Evolutionary conservation across 257 asterid species (phyloP), one percentile per base, ranked within the genome.

Genomic region (Fraxinus excelsior): DNA sequence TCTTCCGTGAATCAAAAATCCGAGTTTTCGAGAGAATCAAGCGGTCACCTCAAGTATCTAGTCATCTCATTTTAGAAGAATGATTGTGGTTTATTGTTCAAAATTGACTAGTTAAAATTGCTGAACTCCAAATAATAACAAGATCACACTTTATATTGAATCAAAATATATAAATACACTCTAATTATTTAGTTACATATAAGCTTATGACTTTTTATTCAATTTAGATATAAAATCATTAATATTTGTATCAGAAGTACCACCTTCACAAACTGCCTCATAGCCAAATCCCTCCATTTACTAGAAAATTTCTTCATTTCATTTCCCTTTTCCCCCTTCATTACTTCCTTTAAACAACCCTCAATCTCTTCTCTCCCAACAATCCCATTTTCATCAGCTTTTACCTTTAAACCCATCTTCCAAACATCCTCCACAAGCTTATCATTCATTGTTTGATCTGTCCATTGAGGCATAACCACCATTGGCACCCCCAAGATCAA

Each of bases 391-490:
- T 67, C 84, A 14, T 79, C 82, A 9, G 67, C 87, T 76, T 77
- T 74, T 62, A 85, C 92, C 80, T 96, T 82, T 12, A 87, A 60
- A 7, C 98, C 98, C 0, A 83, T 80, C 7, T 78, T 44, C 96
- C 96, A 91, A 25, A 88, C 87, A 72, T 91, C 97, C 62, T 87
- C 87, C 64, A 94, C 82, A 13, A 91, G 72, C 80, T 90, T 94
- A 0, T 96, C 93, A 65, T 87, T 87, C 18, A 86, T 91, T 0
- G 96, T 73, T 67, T 94, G 97, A 76, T 94, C 97, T 3, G 92
- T 89, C 97, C 97, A 94, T 25, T 86, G 91, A 0, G 98, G 98
- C 92, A 91, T 87, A 5, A 80, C 91, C 65, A 94, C 92, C 94
- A 90, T 86, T 3, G 97, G 95, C 82, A 91, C 89, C 1, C 97